A percentile compares a stretch with the other conserved stretches of the same genome.
These are phyloP conservation scores for Primulina huaijiensis DNA, from an alignment of 257 asterid species.

Conservation along the genomic window DNA sequence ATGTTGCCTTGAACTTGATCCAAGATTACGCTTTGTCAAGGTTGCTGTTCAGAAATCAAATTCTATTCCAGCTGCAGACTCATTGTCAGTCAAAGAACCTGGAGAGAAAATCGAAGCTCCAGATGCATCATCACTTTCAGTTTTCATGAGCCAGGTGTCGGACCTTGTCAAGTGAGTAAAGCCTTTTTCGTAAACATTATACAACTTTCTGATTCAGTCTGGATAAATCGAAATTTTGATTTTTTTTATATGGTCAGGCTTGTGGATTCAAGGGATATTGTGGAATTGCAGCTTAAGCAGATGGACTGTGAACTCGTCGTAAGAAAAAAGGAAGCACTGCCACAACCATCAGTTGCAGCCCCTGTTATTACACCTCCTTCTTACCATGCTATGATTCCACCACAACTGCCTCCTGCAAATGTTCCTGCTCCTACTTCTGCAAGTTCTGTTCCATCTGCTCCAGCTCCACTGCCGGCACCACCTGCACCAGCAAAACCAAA, in stretches of 20 bases:
- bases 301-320: slow-evolving; percentile 47
- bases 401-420: slow-evolving; percentile 34
- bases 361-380: slow-evolving; percentile 33
- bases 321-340: slow-evolving; percentile 57
- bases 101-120: slow-evolving; percentile 33
- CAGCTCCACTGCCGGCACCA: slow-evolving; percentile 29
- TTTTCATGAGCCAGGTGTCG: slow-evolving; percentile 46
- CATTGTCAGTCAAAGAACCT: slow-evolving; percentile 21
- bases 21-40: slow-evolving; percentile 22
- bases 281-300: slow-evolving; percentile 59
- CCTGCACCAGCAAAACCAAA: slow-evolving; percentile 42
- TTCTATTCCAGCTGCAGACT: slow-evolving; percentile 31
- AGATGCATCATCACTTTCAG: slow-evolving; percentile 45
- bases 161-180: slow-evolving; percentile 50
- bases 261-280: slow-evolving; percentile 56
- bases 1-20: slow-evolving; percentile 20
- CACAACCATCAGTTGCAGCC: slow-evolving; percentile 38
- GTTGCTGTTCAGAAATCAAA: slow-evolving; percentile 39
- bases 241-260: slow-evolving; percentile 35
- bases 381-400: slow-evolving; percentile 35
- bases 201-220: slow-evolving; percentile 10
- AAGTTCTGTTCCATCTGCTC: slow-evolving; percentile 27
- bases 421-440: slow-evolving; percentile 33
- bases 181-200: not conserved
- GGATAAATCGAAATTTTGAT: not conserved